Conservation (phyloP, 345 rosid genomes). For the Ailanthus altissimus region DNA sequence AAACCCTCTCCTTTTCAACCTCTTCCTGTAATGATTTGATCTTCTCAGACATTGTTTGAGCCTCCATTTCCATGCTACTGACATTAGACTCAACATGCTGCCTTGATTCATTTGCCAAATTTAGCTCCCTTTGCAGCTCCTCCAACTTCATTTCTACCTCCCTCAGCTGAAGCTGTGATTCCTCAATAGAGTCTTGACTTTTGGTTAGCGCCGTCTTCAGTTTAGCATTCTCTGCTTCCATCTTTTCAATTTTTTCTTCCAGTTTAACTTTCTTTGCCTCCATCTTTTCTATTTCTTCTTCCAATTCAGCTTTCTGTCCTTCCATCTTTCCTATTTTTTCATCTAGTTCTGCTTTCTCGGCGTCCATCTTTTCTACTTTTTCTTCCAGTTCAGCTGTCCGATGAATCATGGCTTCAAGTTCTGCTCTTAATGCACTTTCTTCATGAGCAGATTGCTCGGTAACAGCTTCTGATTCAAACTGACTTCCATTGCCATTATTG, state of each 20-base stretch:
- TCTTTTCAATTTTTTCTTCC: slow-evolving; percentile 45
- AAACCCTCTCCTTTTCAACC: slow-evolving; percentile 53
- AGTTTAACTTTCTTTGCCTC: slow-evolving; percentile 33
- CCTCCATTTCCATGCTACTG: slow-evolving; percentile 48
- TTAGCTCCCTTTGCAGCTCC: slow-evolving; percentile 51
- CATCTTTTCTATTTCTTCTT: slow-evolving; percentile 22
- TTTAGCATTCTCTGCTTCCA: slow-evolving; percentile 47
- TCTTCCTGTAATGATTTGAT: slow-evolving; percentile 61
- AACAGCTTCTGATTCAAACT: slow-evolving; percentile 36
- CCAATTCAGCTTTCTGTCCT: slow-evolving; percentile 24
- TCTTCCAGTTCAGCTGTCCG: slow-evolving; percentile 34
- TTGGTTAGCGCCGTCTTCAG: slow-evolving; percentile 54
- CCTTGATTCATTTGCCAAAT: slow-evolving; percentile 45
- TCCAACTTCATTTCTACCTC: slow-evolving; percentile 52
- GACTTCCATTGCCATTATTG: slow-evolving; percentile 38
- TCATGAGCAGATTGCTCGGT: slow-evolving; percentile 35
- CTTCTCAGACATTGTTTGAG: slow-evolving; percentile 45
- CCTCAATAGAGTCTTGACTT: slow-evolving; percentile 41
- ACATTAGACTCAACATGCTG: slow-evolving; percentile 59
- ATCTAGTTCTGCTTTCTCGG: slow-evolving; percentile 51
- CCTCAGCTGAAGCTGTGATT: slow-evolving; percentile 49
- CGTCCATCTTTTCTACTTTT: slow-evolving; percentile 28
- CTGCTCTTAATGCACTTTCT: slow-evolving; percentile 43
- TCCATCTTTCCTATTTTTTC: slow-evolving; percentile 24
- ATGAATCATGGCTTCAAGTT: slow-evolving; percentile 18